Evolutionary conservation across 73 alveolate species (phyloP).

Genomic region (Paramecium pentaurelia): DNA sequence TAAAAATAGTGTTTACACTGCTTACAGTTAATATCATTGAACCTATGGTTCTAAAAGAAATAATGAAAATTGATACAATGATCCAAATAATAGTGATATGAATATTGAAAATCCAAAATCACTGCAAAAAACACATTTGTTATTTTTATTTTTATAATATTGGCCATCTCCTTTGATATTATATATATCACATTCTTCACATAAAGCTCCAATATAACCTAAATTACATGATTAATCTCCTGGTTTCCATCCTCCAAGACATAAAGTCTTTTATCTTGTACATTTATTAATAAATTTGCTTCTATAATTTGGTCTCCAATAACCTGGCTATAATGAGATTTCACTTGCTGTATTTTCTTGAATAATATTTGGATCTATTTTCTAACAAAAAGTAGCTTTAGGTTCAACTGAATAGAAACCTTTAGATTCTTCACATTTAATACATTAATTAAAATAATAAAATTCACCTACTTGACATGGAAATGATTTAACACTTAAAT

Average conservation of each 20-base stretch:
- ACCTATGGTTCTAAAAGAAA: neutral
- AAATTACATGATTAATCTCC: neutral
- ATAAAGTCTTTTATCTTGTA: neutral
- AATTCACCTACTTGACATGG: neutral
- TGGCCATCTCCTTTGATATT: neutral
- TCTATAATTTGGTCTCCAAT: neutral
- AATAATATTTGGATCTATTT: neutral
- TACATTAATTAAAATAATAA: neutral
- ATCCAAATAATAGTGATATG: neutral
- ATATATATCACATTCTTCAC: constrained; percentile 7
- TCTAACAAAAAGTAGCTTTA: neutral
- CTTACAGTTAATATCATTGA: neutral
- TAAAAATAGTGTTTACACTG: neutral
- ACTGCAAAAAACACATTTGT: neutral
- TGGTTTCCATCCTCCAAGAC: neutral
- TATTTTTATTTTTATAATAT: neutral
- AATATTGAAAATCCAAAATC: neutral
- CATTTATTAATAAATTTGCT: neutral
- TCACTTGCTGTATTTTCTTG: neutral
- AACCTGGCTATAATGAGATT: neutral
- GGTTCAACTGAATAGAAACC: neutral
- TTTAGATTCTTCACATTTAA: neutral
- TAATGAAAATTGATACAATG: neutral
- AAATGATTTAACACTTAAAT: neutral
- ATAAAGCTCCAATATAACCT: constrained; percentile 19